A percentile compares a stretch with the other conserved stretches of the same genome.
Evolutionary conservation across 2,329 filamentous ascomycete species (phyloP).

Genomic region (Ophiostoma piceae): DNA sequence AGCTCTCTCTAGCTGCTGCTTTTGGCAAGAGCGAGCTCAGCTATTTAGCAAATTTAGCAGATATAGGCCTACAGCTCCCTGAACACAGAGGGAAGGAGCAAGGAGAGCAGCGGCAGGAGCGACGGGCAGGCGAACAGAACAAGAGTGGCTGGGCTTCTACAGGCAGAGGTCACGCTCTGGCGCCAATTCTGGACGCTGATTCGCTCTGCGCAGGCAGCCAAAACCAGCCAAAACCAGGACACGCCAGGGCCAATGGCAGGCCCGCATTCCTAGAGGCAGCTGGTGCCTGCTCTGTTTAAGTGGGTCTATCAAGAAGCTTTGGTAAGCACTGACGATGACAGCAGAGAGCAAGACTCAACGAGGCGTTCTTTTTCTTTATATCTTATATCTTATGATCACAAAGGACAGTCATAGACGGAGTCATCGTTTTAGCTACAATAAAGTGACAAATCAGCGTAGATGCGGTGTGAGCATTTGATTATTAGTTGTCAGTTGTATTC

Average conservation of each 20-base stretch:
- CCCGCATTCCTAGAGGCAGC: conserved; percentile 1
- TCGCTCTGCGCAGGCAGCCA: conserved; percentile 4
- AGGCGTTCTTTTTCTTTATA: not conserved
- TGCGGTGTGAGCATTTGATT: too few species aligned
- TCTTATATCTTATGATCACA: not conserved
- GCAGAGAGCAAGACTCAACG: not conserved
- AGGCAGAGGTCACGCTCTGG: not conserved
- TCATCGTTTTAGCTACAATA: not conserved
- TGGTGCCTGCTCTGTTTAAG: conserved; percentile 10
- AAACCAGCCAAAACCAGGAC: too few species aligned
- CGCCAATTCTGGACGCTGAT: conserved; percentile 20
- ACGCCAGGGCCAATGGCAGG: conserved; percentile 14
- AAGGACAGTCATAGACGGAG: not conserved
- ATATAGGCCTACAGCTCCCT: not conserved
- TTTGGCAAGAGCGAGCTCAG: too few species aligned
- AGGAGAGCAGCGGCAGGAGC: not conserved
- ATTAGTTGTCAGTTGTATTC: too few species aligned
- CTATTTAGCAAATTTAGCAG: too few species aligned
- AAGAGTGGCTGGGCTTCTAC: not conserved
- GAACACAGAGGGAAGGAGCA: not conserved
- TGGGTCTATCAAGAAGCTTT: not conserved
- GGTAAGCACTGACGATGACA: not conserved
- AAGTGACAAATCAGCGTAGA: not conserved
- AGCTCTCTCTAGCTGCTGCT: conserved; percentile 2
- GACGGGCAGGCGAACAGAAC: not conserved